Conservation (phyloP, 2,329 filamentous ascomycete genomes). For the Phyllosticta ampelicida region DNA sequence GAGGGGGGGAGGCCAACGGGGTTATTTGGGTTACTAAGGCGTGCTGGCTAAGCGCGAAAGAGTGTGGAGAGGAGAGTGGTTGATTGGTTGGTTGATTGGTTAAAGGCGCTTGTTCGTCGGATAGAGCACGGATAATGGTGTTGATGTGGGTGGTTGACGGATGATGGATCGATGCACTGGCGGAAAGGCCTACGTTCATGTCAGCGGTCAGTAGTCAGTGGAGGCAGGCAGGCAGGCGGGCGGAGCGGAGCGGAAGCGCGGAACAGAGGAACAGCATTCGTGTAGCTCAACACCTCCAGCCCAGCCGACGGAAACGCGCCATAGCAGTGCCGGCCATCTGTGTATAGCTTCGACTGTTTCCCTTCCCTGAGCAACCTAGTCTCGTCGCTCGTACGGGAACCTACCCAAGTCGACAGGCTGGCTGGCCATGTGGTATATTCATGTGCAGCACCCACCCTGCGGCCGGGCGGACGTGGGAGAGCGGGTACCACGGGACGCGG, state of each 20-base stretch:
- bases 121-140: neutral
- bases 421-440: neutral
- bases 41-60: no score
- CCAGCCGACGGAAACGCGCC: no score
- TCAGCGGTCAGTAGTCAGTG: no score
- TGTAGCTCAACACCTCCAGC: neutral
- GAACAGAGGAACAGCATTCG: neutral
- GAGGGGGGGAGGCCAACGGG: no score
- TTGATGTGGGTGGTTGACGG: neutral
- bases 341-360: neutral
- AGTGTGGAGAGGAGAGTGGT: neutral
- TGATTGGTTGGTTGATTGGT: neutral
- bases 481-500: neutral
- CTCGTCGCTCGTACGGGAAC: no score
- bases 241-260: neutral
- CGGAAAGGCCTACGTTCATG: no score
- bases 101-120: no score
- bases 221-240: neutral
- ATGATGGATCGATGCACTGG: neutral
- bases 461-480: neutral
- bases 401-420: neutral
- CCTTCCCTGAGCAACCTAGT: no score
- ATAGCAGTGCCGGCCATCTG: neutral
- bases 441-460: no score
- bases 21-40: no score